A percentile compares a stretch with the other conserved stretches of the same genome.
These are phyloP conservation scores for Paracorniculantispora psalliotae DNA, from an alignment of 2,329 filamentous ascomycete species.

Conservation along the genomic window DNA sequence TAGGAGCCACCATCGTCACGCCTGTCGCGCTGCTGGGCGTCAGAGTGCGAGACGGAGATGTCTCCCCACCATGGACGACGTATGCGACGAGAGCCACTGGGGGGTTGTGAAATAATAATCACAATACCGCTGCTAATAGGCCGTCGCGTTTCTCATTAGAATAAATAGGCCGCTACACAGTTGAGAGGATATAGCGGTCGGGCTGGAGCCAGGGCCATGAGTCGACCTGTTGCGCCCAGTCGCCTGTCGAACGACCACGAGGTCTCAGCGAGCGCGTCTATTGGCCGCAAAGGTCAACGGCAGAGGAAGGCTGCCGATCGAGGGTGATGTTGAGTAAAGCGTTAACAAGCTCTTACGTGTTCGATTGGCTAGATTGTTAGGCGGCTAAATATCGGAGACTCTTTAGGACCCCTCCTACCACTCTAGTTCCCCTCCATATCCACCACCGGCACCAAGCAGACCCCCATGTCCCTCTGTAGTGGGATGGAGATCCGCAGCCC, in stretches of 20 bases:
- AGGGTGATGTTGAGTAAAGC: neutral
- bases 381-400: slow-evolving; percentile 1
- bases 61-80: neutral
- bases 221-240: neutral
- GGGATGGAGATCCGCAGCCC: slow-evolving; percentile 13
- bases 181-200: neutral
- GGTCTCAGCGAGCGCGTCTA: slow-evolving; percentile 12
- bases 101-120: neutral
- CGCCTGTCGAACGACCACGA: slow-evolving; percentile 12
- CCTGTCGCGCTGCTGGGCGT: too few relatives aligned
- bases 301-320: neutral
- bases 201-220: slow-evolving; percentile 1
- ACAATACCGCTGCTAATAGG: too few relatives aligned
- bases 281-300: slow-evolving; percentile 4
- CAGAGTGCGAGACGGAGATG: neutral
- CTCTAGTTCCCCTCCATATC: neutral
- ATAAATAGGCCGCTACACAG: neutral
- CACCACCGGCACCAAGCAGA: neutral
- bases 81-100: neutral
- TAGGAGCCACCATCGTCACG: too few relatives aligned
- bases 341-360: neutral
- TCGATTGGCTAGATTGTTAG: neutral
- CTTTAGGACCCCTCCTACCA: neutral
- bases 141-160: neutral
- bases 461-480: slow-evolving; percentile 6